Base-by-base conservation (phyloP, 345 rosid species). In the Syzygium jambos region DNA sequence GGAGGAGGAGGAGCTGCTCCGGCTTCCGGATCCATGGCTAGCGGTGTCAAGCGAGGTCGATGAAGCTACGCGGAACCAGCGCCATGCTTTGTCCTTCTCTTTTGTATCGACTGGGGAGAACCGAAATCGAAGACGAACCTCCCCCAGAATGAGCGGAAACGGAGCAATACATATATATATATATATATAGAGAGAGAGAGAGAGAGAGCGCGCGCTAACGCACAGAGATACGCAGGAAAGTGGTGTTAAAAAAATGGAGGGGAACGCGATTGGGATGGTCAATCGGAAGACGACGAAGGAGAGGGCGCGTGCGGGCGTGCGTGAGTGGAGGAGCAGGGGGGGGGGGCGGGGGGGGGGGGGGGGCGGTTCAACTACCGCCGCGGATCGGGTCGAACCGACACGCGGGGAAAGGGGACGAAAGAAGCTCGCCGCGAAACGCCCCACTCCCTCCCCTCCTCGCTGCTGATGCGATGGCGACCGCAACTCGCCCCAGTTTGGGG, bases 11-110 rank as follows among this genome's bases (percentile, higher is more conserved):
- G 46, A 43, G 46, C 46, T 43, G 73, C 78, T 84, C 95, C 93
- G 83, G 91, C 84, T 88, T 96, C 96, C 87, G 88, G 92, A 91
- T 97, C 98, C 99, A 97, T 95, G 88, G 86, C 78, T 51, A 78
- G 86, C 68, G 87, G 55, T 34, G 65, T 93, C 89, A 92, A 53
- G 87, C 86, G 84, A 51, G 68, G 53, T 82, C 86, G 34, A 89
- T 85, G 84, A 87, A 65, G 41, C 16, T 53, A 38, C 41, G 56
- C 51, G 65, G 43, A 27, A 73, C 80, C 25, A 22, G 25, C 80
- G 38, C 49, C 80, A 73, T 68, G 78, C 46, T 73, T 10, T 56
- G 12, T 23, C 11, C 22, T 17, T 21, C 17, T 43, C 46, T 43
- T 43, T 49, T 41, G 77, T 51, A n/a, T 43, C 23, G 54, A 29